A percentile compares a stretch with the other conserved stretches of the same genome.
phyloP scores from a whole-genome alignment of 371 early-diverging fungal genomes.

The Vittaforma corneae region DNA sequence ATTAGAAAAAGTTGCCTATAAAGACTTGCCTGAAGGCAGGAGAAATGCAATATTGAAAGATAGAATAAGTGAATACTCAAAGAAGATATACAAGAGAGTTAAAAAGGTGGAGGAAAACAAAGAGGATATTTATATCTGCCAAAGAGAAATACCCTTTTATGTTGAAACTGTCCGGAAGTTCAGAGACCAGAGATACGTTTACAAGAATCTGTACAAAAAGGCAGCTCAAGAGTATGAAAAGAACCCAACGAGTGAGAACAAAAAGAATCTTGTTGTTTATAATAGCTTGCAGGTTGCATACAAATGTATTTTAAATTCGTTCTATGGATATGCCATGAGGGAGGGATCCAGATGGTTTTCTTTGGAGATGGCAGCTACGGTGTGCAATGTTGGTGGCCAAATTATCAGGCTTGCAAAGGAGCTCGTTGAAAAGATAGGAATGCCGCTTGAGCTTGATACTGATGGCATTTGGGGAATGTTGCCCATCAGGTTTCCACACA shows the following conservation, averaged over 20 bases:
- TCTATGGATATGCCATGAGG: constrained; percentile 98
- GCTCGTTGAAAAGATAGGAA: constrained; percentile 80
- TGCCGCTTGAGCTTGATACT: constrained; percentile 92
- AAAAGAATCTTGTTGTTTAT: constrained; percentile 75
- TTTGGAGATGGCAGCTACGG: constrained; percentile 95
- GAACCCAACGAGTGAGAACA: constrained; percentile 64
- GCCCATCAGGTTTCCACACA: constrained; percentile 80
- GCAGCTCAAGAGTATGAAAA: constrained; percentile 72
- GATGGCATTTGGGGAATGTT: constrained; percentile 98
- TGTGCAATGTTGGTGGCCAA: constrained; percentile 83
- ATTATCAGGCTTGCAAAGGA: constrained; percentile 89
- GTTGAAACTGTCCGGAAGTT: constrained; percentile 89
- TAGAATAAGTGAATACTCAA: constrained; percentile 72
- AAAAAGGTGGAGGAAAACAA: constrained; percentile 62
- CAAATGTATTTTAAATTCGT: constrained; percentile 87
- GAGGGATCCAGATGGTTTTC: constrained; percentile 98
- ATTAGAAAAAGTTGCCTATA: constrained; percentile 63
- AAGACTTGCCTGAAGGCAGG: constrained; percentile 63
- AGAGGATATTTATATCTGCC: constrained; percentile 67
- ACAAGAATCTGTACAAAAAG: constrained; percentile 78
- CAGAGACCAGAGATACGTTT: constrained; percentile 91
- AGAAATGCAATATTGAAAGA: constrained; percentile 67
- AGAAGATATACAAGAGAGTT: constrained; percentile 74
- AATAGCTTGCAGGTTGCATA: constrained; percentile 95
- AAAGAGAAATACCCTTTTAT: constrained; percentile 95